These are phyloP conservation scores for Prinsepia uniflora DNA, from an alignment of 306 rosid genomes.

Conservation along the genomic window DNA sequence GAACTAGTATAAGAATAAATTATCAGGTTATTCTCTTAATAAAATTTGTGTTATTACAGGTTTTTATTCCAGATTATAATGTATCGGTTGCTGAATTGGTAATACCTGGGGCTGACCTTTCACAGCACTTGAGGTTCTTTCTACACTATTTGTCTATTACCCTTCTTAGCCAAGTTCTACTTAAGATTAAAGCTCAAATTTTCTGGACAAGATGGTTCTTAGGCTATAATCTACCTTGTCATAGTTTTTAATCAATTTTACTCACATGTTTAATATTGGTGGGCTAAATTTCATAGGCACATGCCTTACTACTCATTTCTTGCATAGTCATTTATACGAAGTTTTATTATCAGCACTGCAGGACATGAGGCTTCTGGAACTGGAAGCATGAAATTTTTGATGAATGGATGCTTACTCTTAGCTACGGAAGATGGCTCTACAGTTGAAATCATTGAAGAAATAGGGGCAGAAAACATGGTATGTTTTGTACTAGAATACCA, in stretches of 20 bases:
- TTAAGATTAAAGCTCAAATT: not conserved
- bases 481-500: constrained; percentile 11
- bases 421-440: constrained; percentile 74
- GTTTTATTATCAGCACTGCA: constrained; percentile 43
- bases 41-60: constrained; percentile 36
- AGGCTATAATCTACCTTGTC: not conserved
- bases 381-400: constrained; percentile 68
- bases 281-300: not conserved
- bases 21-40: constrained; percentile 14
- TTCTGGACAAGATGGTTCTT: not conserved
- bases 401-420: constrained; percentile 72
- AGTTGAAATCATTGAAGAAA: constrained; percentile 64
- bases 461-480: constrained; percentile 66
- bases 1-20: constrained; percentile 1
- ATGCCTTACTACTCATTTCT: not conserved
- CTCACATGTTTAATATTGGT: not conserved
- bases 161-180: not conserved
- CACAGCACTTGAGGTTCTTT: constrained; percentile 60
- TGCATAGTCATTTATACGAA: not conserved
- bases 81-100: constrained; percentile 77
- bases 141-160: not conserved
- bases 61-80: constrained; percentile 72
- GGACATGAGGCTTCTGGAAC: constrained; percentile 78
- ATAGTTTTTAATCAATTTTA: not conserved
- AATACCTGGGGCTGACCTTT: constrained; percentile 74